A percentile compares a stretch with the other conserved stretches of the same genome.
These are phyloP conservation scores for Gilbertella persicaria DNA, from an alignment of 371 early-diverging fungal species.

Conservation along the genomic window DNA sequence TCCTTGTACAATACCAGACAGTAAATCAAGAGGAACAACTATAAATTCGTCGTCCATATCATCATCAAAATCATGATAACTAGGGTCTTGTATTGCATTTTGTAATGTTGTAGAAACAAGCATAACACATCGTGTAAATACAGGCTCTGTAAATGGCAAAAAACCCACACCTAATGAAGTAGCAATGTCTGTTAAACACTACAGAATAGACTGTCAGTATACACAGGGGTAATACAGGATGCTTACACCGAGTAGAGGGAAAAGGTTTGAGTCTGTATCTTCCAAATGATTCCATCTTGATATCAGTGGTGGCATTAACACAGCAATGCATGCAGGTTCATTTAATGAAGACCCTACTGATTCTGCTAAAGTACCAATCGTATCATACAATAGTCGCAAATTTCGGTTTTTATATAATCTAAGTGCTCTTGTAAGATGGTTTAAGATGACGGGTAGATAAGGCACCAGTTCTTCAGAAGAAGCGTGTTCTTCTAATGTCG, in stretches of 20 bases:
- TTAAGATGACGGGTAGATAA: conserved; percentile 80
- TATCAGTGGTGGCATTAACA: conserved; percentile 85
- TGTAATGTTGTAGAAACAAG: conserved; percentile 72
- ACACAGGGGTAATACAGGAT: neutral
- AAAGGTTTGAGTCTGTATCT: conserved; percentile 84
- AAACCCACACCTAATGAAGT: conserved; percentile 86
- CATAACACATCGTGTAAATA: conserved; percentile 84
- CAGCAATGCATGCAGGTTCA: conserved; percentile 69
- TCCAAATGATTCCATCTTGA: conserved; percentile 77
- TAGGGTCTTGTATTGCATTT: conserved; percentile 29
- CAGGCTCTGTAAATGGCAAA: conserved; percentile 74
- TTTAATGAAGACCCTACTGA: conserved; percentile 81
- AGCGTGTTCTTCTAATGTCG: conserved; percentile 90
- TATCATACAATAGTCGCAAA: conserved; percentile 89
- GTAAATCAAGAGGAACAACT: conserved; percentile 88
- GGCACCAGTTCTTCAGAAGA: conserved; percentile 73
- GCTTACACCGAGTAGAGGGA: conserved; percentile 87
- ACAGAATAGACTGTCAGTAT: neutral
- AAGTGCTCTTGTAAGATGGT: conserved; percentile 77
- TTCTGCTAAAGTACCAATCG: conserved; percentile 92
- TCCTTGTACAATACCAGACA: conserved; percentile 91
- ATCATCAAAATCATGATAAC: conserved; percentile 55
- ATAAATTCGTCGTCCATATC: conserved; percentile 88
- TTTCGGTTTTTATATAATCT: conserved; percentile 87
- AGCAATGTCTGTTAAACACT: conserved; percentile 88